phyloP scores from a whole-genome alignment of 2,329 filamentous ascomycete species.

The Xylaria hypoxylon region DNA sequence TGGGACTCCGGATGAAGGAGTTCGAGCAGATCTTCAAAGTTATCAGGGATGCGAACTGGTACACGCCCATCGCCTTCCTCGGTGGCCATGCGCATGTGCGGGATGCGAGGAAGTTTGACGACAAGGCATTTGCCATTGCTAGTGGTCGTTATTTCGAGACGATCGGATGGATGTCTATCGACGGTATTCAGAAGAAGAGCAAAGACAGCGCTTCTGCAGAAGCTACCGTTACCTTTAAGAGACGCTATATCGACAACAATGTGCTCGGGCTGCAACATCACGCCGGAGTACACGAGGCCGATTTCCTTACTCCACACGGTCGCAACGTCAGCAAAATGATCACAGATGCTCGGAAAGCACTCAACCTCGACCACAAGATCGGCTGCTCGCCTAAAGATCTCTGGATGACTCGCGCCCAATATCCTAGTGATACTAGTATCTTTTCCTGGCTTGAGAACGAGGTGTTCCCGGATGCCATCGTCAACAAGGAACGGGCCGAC shows the following conservation, averaged over 20 bases:
- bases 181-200: conserved; percentile 64
- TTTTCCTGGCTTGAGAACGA: conserved; percentile 82
- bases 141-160: conserved; percentile 96
- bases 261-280: conserved; percentile 86
- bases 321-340: conserved; percentile 78
- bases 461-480: conserved; percentile 76
- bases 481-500: conserved; percentile 67
- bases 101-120: conserved; percentile 84
- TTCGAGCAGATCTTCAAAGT: conserved; percentile 81
- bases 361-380: conserved; percentile 78
- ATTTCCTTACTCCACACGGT: conserved; percentile 82
- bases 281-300: conserved; percentile 75
- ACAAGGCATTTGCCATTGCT: conserved; percentile 80
- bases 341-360: conserved; percentile 71
- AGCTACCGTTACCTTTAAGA: conserved; percentile 70
- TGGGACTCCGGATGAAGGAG: conserved; percentile 83
- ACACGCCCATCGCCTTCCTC: conserved; percentile 90
- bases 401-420: conserved; percentile 84
- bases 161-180: conserved; percentile 90
- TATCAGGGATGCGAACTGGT: conserved; percentile 80
- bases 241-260: conserved; percentile 95
- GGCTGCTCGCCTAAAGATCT: conserved; percentile 86
- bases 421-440: conserved; percentile 79
- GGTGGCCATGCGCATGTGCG: conserved; percentile 92
- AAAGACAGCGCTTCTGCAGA: conserved; percentile 49